Evolutionary conservation across 176 grass and related monocot genomes (phyloP), one percentile per base, ranked within the genome.

Genomic region (Oryza meridionalis): DNA sequence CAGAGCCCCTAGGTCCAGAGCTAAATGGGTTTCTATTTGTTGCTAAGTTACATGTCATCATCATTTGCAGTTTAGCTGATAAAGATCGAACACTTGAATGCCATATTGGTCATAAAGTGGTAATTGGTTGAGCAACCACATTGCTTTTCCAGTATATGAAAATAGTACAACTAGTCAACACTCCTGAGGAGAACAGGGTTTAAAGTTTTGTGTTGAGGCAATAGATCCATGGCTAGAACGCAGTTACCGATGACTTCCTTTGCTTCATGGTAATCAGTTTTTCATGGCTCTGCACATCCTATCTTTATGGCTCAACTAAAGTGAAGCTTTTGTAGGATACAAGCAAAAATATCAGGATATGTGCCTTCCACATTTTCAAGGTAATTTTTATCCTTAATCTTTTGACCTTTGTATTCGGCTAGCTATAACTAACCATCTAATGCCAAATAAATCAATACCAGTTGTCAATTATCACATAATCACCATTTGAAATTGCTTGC

Each of bases 281-380:
- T 88, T 91, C 16, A 53, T 83, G 62, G 33, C 17, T 42, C 68
- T 53, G 24, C 4, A 0, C 42, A 38, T 70, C 67, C 72, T 50
- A 70, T 75, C 7, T 75, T 63, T 76, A 37, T 84, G 73, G 66
- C 9, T 87, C 65, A 45, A 73, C 43, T 87, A 75, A 63, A 63
- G 32, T 67, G 24, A 37, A 27, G 5, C 12, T 85, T 77, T 81
- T 90, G 65, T 84, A 95, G 96, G 96, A 98, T 92, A 93, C 96
- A 77, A 98, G 93, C 87, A 98, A 98, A 93, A 98, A 98, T 90
- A 98, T 98, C 83, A 84, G 92, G 77, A 93, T 95, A 86, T 98
- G 93, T 72, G 74, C 96, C n/a, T 98, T 98, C 16, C 93, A 98
- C 70, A 83, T 98, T 81, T 98, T 98, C 84, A 98, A 98, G 96